phyloP scores from a whole-genome alignment of 2,329 filamentous ascomycete species.

The Huntiella omanensis region DNA sequence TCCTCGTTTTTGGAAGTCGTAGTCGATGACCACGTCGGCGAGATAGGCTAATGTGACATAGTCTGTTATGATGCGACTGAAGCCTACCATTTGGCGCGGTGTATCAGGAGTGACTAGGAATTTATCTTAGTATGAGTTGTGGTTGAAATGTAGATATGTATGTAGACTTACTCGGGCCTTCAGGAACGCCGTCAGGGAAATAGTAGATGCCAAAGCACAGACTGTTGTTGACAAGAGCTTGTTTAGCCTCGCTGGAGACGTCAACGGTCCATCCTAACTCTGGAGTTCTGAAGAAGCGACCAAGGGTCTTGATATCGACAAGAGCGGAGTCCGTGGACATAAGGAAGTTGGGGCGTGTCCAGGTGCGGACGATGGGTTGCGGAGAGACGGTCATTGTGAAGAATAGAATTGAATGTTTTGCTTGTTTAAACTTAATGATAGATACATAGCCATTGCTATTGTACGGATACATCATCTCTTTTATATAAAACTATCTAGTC shows the following conservation, averaged over 20 bases:
- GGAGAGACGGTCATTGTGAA: neutral
- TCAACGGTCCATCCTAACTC: conserved; percentile 42
- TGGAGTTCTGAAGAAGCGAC: conserved; percentile 35
- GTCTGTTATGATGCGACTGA: conserved; percentile 46
- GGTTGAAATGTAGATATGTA: neutral
- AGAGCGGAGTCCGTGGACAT: conserved; percentile 41
- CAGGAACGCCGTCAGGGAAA: conserved; percentile 18
- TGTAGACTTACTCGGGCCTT: neutral
- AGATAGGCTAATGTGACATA: conserved; percentile 46
- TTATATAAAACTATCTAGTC: too few relatives aligned
- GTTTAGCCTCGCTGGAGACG: conserved; percentile 28
- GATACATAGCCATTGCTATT: too few relatives aligned
- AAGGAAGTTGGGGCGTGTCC: conserved; percentile 35
- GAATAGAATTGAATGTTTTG: too few relatives aligned
- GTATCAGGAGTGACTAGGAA: conserved; percentile 17
- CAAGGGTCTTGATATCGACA: conserved; percentile 34
- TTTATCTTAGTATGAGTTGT: conserved; percentile 5
- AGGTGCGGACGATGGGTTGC: conserved; percentile 14
- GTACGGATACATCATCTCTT: too few relatives aligned
- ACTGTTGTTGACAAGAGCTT: conserved; percentile 35
- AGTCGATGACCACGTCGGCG: conserved; percentile 36
- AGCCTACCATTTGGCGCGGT: conserved; percentile 21
- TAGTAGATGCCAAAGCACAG: conserved; percentile 41
- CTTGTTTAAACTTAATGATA: too few relatives aligned
- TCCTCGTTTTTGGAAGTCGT: neutral